Conservation (phyloP, 306 rosid genomes). For the Trifolium dubium region DNA sequence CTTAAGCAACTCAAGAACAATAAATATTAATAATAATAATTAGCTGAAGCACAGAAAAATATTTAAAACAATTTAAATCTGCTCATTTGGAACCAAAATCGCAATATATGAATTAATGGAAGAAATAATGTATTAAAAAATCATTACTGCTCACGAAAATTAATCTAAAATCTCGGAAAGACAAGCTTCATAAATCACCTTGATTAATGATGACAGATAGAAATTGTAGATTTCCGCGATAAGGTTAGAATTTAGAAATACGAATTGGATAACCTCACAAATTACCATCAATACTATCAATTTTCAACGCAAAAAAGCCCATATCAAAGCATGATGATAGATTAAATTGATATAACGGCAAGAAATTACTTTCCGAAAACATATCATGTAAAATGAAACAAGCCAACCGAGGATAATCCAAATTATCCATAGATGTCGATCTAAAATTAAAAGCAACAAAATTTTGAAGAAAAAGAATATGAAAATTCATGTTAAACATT, state of each 20-base stretch:
- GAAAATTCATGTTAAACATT: background rate
- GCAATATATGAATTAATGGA: background rate
- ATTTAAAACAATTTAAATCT: no score
- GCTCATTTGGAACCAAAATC: no score
- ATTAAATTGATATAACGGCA: background rate
- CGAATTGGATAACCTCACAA: background rate
- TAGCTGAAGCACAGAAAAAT: no score
- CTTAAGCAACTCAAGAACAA: no score
- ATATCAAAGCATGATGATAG: background rate
- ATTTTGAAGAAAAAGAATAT: background rate
- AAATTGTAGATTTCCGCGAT: no score
- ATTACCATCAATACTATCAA: no score
- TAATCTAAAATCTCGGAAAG: background rate
- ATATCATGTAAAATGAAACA: background rate
- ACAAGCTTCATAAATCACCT: no score
- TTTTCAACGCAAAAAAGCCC: no score
- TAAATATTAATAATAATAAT: no score
- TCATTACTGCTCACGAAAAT: background rate
- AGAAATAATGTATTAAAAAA: background rate
- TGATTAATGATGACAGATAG: background rate
- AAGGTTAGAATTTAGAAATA: background rate
- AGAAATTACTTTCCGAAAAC: background rate
- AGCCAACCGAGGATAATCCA: background rate
- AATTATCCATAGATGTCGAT: conserved; percentile 6
- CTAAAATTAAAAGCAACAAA: background rate